Base-by-base conservation (phyloP, 2,329 filamentous ascomycete species). In the Aspergillus pseudonomiae region DNA sequence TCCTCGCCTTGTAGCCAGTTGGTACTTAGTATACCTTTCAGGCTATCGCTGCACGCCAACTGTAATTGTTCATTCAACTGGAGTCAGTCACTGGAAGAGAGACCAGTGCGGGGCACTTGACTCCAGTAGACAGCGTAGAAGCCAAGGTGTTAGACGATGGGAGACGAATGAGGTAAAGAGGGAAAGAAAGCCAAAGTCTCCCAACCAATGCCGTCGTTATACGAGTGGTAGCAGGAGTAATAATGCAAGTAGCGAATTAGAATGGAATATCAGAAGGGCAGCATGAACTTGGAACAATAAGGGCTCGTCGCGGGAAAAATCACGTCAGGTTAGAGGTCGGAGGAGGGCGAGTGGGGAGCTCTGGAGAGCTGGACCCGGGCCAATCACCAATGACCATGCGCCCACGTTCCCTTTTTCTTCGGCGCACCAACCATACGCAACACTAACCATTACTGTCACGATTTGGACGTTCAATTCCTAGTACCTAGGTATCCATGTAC, bases 261-360 rank as follows among this genome's bases (percentile, higher is more conserved):
- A 55, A 52, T 26, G 43, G 54, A 58, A 41, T 36, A 52, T 59
- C 26, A 50, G 45, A 59, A 50, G 57, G 36, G 6, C 21, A n/a
- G 45, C 34, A 26, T 30, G 32, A 36, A 24, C 21, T 24, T 24
- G 21, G 21, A 24, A 50, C 55, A 57, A 43, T 46, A 46, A 21
- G 6, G 52, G 10, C 57, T 43, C 24, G 36, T 43, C 45, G n/a
- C 36, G 62, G 48, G 52, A 45, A 59, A 56, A 43, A 45, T 61
- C 63, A 61, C 39, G 53, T 56, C 39, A 62, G 56, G 50, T 24
- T 28, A 56, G 21, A 63, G 56, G 60, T 62, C 41, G 36, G 62
- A 41, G n/a, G 62, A 64, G 59, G 45, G 52, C 21, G 63, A 63
- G 63, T 65, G 65, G 68, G 30, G 65, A 68, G 62, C 65, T 66